phyloP scores from a whole-genome alignment of 192 early-diverging fungal species.

The Coemansia sp. region DNA sequence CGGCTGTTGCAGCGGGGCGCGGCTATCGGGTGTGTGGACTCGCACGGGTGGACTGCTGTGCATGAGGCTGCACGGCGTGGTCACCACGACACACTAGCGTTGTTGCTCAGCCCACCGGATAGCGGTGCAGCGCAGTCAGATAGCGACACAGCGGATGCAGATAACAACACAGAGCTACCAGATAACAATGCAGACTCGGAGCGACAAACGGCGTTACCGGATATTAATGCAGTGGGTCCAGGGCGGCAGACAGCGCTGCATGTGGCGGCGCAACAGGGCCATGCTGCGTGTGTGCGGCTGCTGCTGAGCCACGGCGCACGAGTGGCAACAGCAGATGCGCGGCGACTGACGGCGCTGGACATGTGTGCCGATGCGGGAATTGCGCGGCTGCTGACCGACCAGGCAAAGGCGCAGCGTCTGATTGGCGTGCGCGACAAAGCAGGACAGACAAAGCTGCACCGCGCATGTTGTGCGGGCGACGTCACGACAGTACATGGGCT shows the following conservation, averaged over 20 bases:
- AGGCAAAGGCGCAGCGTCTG: slow-evolving; percentile 33
- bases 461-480: slow-evolving; percentile 60
- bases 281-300: slow-evolving; percentile 29
- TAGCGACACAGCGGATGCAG: no score
- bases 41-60: slow-evolving; percentile 44
- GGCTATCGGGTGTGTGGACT: slow-evolving; percentile 24
- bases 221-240: slow-evolving; percentile 32
- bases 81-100: slow-evolving; percentile 26
- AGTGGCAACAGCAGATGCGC: slow-evolving; percentile 31
- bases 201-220: slow-evolving; percentile 16
- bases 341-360: slow-evolving; percentile 43
- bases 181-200: no score
- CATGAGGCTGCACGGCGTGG: slow-evolving; percentile 38
- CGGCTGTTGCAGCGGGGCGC: slow-evolving; percentile 47
- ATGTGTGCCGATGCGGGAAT: slow-evolving; percentile 45
- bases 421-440: slow-evolving; percentile 54
- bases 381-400: slow-evolving; percentile 42
- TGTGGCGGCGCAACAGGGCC: slow-evolving; percentile 31
- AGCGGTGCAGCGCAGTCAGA: no score
- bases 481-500: slow-evolving; percentile 51
- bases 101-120: slow-evolving; percentile 35
- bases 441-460: slow-evolving; percentile 67
- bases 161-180: no score
- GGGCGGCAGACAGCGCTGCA: slow-evolving; percentile 44
- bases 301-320: slow-evolving; percentile 42